Base-by-base conservation (phyloP, 108 stramenopile genomes). In the Fragilariopsis cylindrus region DNA sequence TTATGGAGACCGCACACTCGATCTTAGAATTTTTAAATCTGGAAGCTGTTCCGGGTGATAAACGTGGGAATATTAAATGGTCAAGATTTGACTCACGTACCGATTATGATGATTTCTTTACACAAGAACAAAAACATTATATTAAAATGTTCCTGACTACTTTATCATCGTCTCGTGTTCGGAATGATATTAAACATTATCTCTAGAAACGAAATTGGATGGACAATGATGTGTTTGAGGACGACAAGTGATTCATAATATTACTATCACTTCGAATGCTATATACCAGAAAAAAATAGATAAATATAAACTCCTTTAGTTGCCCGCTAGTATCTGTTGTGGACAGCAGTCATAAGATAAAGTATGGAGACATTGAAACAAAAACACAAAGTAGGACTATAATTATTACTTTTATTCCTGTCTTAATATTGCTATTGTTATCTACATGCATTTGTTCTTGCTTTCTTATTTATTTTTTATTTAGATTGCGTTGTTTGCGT, bases 1-100 rank as follows among this genome's bases (percentile, higher is more conserved):
- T 16, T 21, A n/a, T 13, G 5, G 55, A 69, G 46, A 90, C 88
- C 1, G 76, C 81, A 9, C 57, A 72, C 13, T 15, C 11, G 21
- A 70, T 95, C 12, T 65, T 95, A 63, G 80, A 82, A 8, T 95
- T 95, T 79, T 66, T 93, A 43, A 87, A 85, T 19, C 66, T 86
- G 62, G 52, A 70, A 19, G 43, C 53, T 3, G 66, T 56, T 15
- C 55, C 76, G 30, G 63, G 69, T 4, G 62, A 63, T 40, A 43
- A 63, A n/a, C 62, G 62, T 13, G 62, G 62, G 11, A 63, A 63
- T 41, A 40, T 63, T 44, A 63, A 63, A 30, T 54, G 69, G 47
- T 6, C 48, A 1, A 68, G 63, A 52, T 81, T 76, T 48, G 44
- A 15, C 0, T 55, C 71, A 7, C 57, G 71, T 42, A 30, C 71